Evolutionary conservation across 306 rosid species (phyloP).

Genomic region (Cajanus cajan): DNA sequence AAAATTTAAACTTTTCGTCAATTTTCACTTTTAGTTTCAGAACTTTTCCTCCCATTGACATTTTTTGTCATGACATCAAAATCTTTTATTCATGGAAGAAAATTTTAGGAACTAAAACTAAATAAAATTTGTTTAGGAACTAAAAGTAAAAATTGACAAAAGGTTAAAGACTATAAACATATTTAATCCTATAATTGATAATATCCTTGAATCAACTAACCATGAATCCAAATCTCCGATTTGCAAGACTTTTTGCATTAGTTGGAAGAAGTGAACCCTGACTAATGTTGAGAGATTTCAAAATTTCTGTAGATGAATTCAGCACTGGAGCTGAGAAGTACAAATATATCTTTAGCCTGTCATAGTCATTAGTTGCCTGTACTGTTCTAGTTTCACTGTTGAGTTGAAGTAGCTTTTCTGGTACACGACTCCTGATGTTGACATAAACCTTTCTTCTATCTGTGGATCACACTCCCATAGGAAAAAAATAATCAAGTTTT

Average conservation of each 20-base stretch:
- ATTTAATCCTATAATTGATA: background rate
- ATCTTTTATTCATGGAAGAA: too few relatives aligned
- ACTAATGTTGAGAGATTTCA: conserved; percentile 54
- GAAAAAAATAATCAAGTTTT: background rate
- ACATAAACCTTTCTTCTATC: conserved; percentile 75
- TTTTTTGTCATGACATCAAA: too few relatives aligned
- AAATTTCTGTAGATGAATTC: conserved; percentile 71
- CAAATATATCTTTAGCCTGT: conserved; percentile 57
- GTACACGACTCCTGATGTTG: conserved; percentile 60
- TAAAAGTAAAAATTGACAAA: too few relatives aligned
- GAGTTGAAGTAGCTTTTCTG: conserved; percentile 67
- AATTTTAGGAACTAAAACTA: too few relatives aligned
- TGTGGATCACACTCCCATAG: conserved; percentile 36
- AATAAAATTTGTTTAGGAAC: too few relatives aligned
- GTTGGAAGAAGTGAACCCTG: conserved; percentile 61
- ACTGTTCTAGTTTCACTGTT: conserved; percentile 71
- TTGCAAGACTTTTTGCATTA: conserved; percentile 40
- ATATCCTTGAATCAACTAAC: conserved; percentile 48
- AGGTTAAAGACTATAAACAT: too few relatives aligned
- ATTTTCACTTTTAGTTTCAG: too few relatives aligned
- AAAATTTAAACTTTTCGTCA: too few relatives aligned
- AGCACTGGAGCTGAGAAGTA: conserved; percentile 79
- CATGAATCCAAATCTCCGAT: conserved; percentile 80
- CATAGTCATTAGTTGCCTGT: conserved; percentile 66
- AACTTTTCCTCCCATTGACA: too few relatives aligned